These are phyloP conservation scores for Schizophyllum amplum DNA, from an alignment of 1,284 basidiomycete genomes.

Conservation along the genomic window DNA sequence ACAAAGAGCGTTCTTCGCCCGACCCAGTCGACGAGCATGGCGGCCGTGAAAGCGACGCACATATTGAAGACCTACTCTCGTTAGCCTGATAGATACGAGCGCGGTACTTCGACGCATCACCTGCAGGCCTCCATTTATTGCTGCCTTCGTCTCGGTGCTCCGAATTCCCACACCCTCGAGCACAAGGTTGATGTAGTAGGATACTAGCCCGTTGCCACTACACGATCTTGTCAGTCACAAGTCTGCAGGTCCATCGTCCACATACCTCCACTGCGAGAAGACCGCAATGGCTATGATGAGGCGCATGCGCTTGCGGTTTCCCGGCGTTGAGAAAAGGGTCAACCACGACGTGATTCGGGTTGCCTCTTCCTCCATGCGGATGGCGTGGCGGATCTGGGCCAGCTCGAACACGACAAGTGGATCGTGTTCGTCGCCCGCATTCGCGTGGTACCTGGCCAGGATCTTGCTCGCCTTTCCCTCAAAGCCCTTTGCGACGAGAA, in stretches of 20 bases:
- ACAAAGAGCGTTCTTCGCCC: slow-evolving; percentile 60
- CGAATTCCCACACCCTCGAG: slow-evolving; percentile 52
- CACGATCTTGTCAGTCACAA: background rate
- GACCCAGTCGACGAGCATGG: slow-evolving; percentile 49
- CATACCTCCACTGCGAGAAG: slow-evolving; percentile 63
- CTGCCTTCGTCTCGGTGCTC: slow-evolving; percentile 42
- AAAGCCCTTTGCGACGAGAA: slow-evolving; percentile 51
- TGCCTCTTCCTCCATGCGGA: slow-evolving; percentile 49
- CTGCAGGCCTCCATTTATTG: slow-evolving; percentile 46
- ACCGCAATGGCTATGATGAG: slow-evolving; percentile 50
- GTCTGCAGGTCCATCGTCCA: too few species aligned
- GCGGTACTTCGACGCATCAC: background rate
- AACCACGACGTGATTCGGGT: slow-evolving; percentile 37
- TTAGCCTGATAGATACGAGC: background rate
- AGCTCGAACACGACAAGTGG: slow-evolving; percentile 51
- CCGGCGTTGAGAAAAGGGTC: slow-evolving; percentile 45
- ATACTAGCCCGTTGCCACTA: slow-evolving; percentile 59
- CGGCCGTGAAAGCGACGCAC: slow-evolving; percentile 41
- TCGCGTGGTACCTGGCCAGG: slow-evolving; percentile 59
- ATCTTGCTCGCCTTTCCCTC: slow-evolving; percentile 43
- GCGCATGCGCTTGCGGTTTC: slow-evolving; percentile 51
- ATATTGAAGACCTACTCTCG: slow-evolving; percentile 42
- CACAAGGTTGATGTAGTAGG: slow-evolving; percentile 58
- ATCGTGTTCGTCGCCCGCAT: slow-evolving; percentile 37
- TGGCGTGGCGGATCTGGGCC: slow-evolving; percentile 55